These are phyloP conservation scores for Termitomyces titanicus DNA, from an alignment of 768 basidiomycete species.

Conservation along the genomic window DNA sequence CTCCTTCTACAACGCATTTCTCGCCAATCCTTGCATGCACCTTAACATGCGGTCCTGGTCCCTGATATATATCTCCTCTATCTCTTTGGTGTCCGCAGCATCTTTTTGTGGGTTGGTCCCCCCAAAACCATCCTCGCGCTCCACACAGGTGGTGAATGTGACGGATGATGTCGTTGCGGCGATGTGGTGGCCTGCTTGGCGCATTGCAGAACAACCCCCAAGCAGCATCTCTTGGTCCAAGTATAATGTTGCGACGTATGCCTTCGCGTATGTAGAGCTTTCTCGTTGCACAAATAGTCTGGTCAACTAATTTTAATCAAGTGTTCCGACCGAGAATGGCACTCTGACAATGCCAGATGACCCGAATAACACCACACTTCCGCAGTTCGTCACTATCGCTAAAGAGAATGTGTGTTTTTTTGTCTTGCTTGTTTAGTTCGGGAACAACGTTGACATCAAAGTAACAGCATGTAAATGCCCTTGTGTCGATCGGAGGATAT, in stretches of 20 bases:
- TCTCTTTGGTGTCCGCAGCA: conserved; percentile 23
- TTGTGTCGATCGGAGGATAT: conserved; percentile 71
- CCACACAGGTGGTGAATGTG: neutral
- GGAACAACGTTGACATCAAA: neutral
- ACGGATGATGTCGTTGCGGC: conserved; percentile 38
- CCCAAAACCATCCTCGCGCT: conserved; percentile 13
- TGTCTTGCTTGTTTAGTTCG: neutral
- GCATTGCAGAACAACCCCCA: conserved; percentile 35
- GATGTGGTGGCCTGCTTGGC: conserved; percentile 59
- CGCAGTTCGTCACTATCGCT: conserved; percentile 50
- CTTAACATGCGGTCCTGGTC: conserved; percentile 5
- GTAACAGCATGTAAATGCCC: conserved; percentile 48
- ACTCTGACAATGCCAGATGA: conserved; percentile 27
- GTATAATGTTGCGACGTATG: conserved; percentile 45
- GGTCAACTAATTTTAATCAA: conserved; percentile 12
- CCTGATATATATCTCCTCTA: conserved; percentile 20
- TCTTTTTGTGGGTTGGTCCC: conserved; percentile 31
- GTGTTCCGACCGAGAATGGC: conserved; percentile 32
- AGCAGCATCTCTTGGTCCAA: conserved; percentile 49
- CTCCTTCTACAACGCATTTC: neutral
- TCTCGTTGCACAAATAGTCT: neutral
- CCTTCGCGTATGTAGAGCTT: conserved; percentile 39
- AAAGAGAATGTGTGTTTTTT: conserved; percentile 36
- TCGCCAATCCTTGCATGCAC: neutral
- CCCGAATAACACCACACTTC: conserved; percentile 35